Evolutionary conservation across 768 basidiomycete genomes (phyloP).

Genomic region (Tricholoma saponaceum): DNA sequence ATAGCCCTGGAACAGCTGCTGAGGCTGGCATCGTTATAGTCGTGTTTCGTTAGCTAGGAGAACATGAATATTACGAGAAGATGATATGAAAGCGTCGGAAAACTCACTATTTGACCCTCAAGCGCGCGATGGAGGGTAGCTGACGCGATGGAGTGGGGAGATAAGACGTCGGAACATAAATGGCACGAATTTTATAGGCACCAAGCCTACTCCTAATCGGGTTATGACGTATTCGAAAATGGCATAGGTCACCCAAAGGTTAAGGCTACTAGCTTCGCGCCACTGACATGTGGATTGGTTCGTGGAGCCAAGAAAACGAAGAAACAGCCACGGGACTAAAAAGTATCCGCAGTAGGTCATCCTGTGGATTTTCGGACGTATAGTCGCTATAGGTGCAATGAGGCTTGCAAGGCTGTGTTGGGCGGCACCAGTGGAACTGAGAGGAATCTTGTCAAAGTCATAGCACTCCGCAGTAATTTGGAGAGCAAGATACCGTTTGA

Average conservation of each 20-base stretch:
- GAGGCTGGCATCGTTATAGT: slow-evolving; percentile 42
- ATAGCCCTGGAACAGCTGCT: slow-evolving; percentile 64
- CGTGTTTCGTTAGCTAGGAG: background rate
- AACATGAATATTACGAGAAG: background rate
- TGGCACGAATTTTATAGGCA: background rate
- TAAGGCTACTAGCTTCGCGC: background rate
- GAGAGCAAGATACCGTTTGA: too few species aligned
- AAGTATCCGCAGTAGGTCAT: background rate
- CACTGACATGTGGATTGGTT: background rate
- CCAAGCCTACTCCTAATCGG: background rate
- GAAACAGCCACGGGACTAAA: background rate
- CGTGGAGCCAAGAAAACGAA: background rate
- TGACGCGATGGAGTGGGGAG: background rate
- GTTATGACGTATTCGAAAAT: background rate
- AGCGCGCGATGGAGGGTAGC: background rate
- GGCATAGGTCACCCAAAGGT: background rate
- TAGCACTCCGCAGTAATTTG: too few species aligned
- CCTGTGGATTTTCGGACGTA: too few species aligned
- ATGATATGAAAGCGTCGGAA: background rate
- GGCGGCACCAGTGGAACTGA: too few species aligned
- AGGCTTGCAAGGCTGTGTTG: too few species aligned
- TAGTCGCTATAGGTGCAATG: too few species aligned
- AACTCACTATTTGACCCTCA: background rate
- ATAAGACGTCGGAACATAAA: background rate
- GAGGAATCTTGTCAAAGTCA: too few species aligned